Conservation (phyloP, 495 filamentous ascomycete species). For the Evernia prunastri region DNA sequence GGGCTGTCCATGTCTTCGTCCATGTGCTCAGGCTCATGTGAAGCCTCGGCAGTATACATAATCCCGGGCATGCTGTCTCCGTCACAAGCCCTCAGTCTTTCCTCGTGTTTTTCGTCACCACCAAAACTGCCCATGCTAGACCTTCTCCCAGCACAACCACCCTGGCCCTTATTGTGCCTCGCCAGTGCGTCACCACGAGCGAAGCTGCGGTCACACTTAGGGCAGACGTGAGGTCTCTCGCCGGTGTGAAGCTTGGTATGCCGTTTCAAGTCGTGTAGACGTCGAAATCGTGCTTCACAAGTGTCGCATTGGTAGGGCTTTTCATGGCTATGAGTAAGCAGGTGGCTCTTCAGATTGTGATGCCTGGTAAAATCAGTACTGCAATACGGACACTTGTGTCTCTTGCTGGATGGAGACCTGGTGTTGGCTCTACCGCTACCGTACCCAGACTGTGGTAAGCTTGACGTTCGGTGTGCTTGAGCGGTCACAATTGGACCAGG, state of each 20-base stretch:
- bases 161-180: constrained; percentile 90
- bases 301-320: constrained; percentile 91
- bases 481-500: constrained; percentile 41
- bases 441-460: constrained; percentile 63
- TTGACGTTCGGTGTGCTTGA: constrained; percentile 49
- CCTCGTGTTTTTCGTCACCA: constrained; percentile 68
- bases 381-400: constrained; percentile 95
- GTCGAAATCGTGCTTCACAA: constrained; percentile 82
- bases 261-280: constrained; percentile 91
- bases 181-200: constrained; percentile 92
- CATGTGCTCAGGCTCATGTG: constrained; percentile 50
- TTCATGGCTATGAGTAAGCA: constrained; percentile 96
- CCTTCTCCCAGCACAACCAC: constrained; percentile 86
- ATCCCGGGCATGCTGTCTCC: constrained; percentile 75
- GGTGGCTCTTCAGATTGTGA: constrained; percentile 98
- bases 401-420: constrained; percentile 72
- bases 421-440: constrained; percentile 52
- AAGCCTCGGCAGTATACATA: constrained; percentile 53
- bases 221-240: constrained; percentile 89
- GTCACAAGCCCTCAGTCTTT: constrained; percentile 40
- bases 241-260: constrained; percentile 96
- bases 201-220: constrained; percentile 89
- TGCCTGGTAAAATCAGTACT: constrained; percentile 94
- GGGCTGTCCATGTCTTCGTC: constrained; percentile 53
- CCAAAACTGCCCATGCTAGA: constrained; percentile 81